A percentile compares a stretch with the other conserved stretches of the same genome.
Conservation (phyloP, 2,329 filamentous ascomycete genomes). For the Stachybotrys chlorohalonatus region DNA sequence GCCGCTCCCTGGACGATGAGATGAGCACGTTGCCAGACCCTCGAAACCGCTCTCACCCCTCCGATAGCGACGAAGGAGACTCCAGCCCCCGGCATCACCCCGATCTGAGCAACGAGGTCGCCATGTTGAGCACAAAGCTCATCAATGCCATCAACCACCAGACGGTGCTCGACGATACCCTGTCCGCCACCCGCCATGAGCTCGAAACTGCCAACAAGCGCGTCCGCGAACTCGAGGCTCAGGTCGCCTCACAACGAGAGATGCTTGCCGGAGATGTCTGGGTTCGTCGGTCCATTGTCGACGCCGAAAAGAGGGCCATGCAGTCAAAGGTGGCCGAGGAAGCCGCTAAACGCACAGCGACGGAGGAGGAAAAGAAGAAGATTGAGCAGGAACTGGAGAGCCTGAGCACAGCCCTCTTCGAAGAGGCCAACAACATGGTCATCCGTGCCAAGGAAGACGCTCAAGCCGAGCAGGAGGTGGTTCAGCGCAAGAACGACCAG, state of each 20-base stretch:
- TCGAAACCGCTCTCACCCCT: slow-evolving; percentile 42
- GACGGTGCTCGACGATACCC: slow-evolving; percentile 79
- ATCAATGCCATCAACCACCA: slow-evolving; percentile 97
- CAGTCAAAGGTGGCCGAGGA: slow-evolving; percentile 55
- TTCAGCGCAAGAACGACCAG: slow-evolving; percentile 81
- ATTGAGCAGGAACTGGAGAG: slow-evolving; percentile 91
- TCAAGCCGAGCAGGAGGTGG: slow-evolving; percentile 69
- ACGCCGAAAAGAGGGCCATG: slow-evolving; percentile 58
- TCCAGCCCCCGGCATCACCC: slow-evolving; percentile 35
- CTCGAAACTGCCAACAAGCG: slow-evolving; percentile 62
- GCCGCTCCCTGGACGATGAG: slow-evolving; percentile 43
- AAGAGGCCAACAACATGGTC: slow-evolving; percentile 98
- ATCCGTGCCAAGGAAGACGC: slow-evolving; percentile 80
- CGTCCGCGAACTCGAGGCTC: slow-evolving; percentile 57
- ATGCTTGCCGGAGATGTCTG: slow-evolving; percentile 67
- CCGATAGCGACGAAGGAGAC: slow-evolving; percentile 25
- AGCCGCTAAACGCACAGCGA: slow-evolving; percentile 51
- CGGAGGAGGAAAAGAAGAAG: slow-evolving; percentile 72
- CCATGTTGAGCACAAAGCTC: slow-evolving; percentile 85
- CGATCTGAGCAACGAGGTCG: slow-evolving; percentile 64
- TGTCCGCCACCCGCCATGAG: slow-evolving; percentile 76
- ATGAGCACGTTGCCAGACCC: slow-evolving; percentile 64
- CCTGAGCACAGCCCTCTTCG: slow-evolving; percentile 86
- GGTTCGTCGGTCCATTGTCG: slow-evolving; percentile 65
- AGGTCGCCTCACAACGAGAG: slow-evolving; percentile 59